Evolutionary conservation across 2,329 filamentous ascomycete genomes (phyloP), one percentile per base, ranked within the genome.

Genomic region (Verticillium dahliae): DNA sequence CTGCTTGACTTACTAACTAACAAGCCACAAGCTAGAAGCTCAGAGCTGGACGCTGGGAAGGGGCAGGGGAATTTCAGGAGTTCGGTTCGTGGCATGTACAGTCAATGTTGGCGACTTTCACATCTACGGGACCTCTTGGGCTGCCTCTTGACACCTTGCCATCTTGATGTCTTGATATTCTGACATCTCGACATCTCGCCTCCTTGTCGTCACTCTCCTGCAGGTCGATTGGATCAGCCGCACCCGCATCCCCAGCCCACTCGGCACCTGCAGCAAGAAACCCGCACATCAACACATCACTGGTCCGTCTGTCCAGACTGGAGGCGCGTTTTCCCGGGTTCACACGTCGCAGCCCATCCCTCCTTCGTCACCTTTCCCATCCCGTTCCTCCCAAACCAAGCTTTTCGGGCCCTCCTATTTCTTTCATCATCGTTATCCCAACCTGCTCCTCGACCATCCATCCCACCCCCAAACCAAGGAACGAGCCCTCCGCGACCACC

Each of bases 351-450:
- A 38, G 55, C 33, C 55, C 13, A 57, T 34, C 18, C 50, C n/a
- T 13, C 18, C 11, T 13, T 56, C 35, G 55, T 37, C 34, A 37
- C 55, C 38, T 37, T 37, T 38, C 27, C 31, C 15, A 31, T 57
- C 55, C 45, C 45, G 45, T 22, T 15, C 45, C 45, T 22, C 45
- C 45, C 6, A 22, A 58, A 58, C 31, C 57, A 58, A 58, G 57
- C 57, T 58, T 58, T 58, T 41, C 14, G 11, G 45, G n/a, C 22
- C 45, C 7, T 50, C 39, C 38, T 31, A 31, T 45, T 27, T 58
- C 57, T 58, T 58, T 45, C 57, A 58, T 58, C 57, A 50, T 58
- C 57, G 14, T 18, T 41, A 35, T 15, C 57, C 37, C 18, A 27
- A 35, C 45, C n/a, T 22, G 9, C 45, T 22, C 39, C 7, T 50